These are phyloP conservation scores for Aeschynomene evenia DNA, from an alignment of 306 rosid species.

Conservation along the genomic window DNA sequence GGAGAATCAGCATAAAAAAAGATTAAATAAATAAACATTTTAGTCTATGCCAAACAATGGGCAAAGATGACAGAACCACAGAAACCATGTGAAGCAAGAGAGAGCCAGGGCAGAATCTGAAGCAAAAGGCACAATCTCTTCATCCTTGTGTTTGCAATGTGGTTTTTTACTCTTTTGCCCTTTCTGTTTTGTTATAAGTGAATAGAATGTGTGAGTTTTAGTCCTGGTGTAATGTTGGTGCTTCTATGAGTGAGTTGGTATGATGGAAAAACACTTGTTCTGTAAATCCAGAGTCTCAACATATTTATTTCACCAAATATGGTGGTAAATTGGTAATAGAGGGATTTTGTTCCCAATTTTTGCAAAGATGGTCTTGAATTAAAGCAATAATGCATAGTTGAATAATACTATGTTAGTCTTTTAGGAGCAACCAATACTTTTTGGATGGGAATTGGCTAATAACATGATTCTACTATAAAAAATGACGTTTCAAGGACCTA, in stretches of 20 bases:
- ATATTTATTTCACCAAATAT: neutral
- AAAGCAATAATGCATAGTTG: neutral
- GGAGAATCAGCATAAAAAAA: conserved; percentile 3
- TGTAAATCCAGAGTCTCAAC: neutral
- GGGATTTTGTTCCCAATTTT: neutral
- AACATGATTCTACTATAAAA: no score
- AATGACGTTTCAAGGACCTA: no score
- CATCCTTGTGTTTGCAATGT: conserved; percentile 16
- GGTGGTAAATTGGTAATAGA: neutral
- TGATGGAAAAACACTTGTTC: conserved; percentile 14
- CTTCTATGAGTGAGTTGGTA: neutral
- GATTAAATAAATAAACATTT: neutral
- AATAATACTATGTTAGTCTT: no score
- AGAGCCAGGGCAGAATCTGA: conserved; percentile 13
- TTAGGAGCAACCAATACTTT: no score
- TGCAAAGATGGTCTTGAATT: conserved; percentile 2
- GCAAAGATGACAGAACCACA: conserved; percentile 5
- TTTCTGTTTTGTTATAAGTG: conserved; percentile 13
- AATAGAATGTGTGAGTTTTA: conserved; percentile 10
- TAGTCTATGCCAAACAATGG: neutral
- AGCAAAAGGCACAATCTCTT: conserved; percentile 21
- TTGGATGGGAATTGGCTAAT: neutral
- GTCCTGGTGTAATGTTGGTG: conserved; percentile 10
- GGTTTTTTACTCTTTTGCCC: neutral
- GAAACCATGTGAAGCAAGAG: neutral